These are phyloP conservation scores for Lycium barbarum DNA, from an alignment of 257 asterid species.

Conservation along the genomic window DNA sequence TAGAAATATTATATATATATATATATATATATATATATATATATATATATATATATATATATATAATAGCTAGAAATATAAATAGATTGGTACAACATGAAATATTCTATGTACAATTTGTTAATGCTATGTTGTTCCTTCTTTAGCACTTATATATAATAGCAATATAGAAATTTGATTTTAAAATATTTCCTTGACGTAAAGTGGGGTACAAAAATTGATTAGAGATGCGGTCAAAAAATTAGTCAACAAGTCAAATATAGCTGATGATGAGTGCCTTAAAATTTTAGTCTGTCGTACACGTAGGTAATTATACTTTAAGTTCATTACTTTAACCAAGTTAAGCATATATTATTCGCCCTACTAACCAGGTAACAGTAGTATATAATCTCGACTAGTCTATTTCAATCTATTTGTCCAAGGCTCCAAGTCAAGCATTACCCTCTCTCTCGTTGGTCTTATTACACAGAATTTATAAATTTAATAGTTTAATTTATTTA, in stretches of 20 bases:
- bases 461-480: neutral
- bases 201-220: neutral
- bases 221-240: neutral
- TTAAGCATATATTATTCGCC: neutral
- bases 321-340: neutral
- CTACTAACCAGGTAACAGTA: neutral
- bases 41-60: too few species aligned
- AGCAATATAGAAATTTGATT: too few species aligned
- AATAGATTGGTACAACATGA: too few species aligned
- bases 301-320: neutral
- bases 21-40: too few species aligned
- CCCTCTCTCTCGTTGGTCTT: neutral
- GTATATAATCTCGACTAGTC: neutral
- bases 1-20: too few species aligned
- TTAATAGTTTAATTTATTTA: neutral
- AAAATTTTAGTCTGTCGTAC: constrained; percentile 4
- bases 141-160: too few species aligned
- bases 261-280: constrained; percentile 18
- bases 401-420: constrained; percentile 15
- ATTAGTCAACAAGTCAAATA: constrained; percentile 21
- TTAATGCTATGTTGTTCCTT: too few species aligned
- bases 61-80: too few species aligned
- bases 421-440: neutral
- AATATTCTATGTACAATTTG: too few species aligned
- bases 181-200: neutral